These are phyloP conservation scores for Brassica juncea DNA, from an alignment of 345 rosid genomes.

Conservation along the genomic window DNA sequence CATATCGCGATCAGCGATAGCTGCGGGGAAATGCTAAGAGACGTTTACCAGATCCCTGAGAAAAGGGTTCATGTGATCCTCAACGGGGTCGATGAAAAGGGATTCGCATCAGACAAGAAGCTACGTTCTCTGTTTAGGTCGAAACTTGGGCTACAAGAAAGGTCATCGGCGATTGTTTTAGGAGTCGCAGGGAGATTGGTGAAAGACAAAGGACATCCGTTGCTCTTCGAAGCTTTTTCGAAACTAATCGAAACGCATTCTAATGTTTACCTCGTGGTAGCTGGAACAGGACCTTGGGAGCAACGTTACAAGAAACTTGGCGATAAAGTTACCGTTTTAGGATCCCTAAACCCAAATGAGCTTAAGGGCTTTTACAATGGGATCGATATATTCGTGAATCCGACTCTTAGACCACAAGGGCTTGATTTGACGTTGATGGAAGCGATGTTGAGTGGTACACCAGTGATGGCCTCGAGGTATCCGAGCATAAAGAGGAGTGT, in stretches of 20 bases:
- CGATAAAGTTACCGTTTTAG: conserved; percentile 55
- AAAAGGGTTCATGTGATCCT: conserved; percentile 87
- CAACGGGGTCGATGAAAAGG: conserved; percentile 77
- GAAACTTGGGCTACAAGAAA: conserved; percentile 51
- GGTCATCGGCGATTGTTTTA: conserved; percentile 58
- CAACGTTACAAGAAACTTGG: conserved; percentile 72
- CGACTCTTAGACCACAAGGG: conserved; percentile 91
- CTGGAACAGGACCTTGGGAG: conserved; percentile 94
- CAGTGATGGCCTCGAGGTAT: conserved; percentile 85
- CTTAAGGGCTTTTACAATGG: conserved; percentile 72
- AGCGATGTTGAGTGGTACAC: conserved; percentile 91
- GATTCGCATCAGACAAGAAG: conserved; percentile 46
- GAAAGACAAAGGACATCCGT: conserved; percentile 90
- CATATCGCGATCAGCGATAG: conserved; percentile 94
- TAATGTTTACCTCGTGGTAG: conserved; percentile 61
- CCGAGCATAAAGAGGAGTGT: conserved; percentile 86
- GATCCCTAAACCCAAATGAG: conserved; percentile 65
- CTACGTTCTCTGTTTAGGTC: conserved; percentile 61
- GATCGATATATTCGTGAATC: conserved; percentile 79
- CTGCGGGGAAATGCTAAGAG: conserved; percentile 90
- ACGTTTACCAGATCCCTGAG: conserved; percentile 79
- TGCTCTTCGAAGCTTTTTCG: conserved; percentile 65
- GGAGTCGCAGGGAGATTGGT: conserved; percentile 92
- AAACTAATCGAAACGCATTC: conserved; percentile 46
- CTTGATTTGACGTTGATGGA: conserved; percentile 90